Evolutionary conservation across 257 asterid species (phyloP).

Genomic region (Fraxinus cuspidata): DNA sequence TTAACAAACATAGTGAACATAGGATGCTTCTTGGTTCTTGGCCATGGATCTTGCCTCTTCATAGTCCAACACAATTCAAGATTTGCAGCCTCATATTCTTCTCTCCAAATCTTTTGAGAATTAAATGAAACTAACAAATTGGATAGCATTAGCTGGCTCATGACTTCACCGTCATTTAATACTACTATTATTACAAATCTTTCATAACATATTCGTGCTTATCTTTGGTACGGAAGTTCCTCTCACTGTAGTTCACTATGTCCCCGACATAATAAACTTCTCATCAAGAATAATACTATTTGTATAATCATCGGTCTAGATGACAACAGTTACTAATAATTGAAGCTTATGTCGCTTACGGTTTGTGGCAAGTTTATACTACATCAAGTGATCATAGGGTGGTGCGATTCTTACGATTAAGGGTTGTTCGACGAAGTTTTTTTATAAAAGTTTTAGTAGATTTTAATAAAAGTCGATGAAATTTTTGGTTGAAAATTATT

Average conservation of each 20-base stretch:
- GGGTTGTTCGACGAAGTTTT: too few relatives aligned
- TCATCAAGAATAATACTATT: not conserved
- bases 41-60: constrained; percentile 25
- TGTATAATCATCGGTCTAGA: too few relatives aligned
- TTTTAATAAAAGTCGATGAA: too few relatives aligned
- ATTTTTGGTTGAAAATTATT: too few relatives aligned
- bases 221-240: constrained; percentile 45
- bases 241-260: not conserved
- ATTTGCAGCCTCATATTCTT: constrained; percentile 20
- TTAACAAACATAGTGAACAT: not conserved
- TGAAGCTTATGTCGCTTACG: too few relatives aligned
- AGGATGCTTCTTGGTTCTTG: constrained; percentile 29
- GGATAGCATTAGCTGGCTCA: constrained; percentile 35
- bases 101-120: constrained; percentile 11
- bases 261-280: not conserved
- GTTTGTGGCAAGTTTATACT: too few relatives aligned
- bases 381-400: too few relatives aligned
- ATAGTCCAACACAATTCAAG: constrained; percentile 22
- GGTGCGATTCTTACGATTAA: too few relatives aligned
- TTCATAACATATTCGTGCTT: constrained; percentile 20
- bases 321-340: too few relatives aligned
- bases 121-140: constrained; percentile 20
- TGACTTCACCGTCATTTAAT: constrained; percentile 15
- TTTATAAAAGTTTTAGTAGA: too few relatives aligned
- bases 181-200: constrained; percentile 18